Percentiles rank a stretch among this genome's conserved stretches.
phyloP scores from a whole-genome alignment of 148 eudicot species.

The Dianthus caryophyllus region DNA sequence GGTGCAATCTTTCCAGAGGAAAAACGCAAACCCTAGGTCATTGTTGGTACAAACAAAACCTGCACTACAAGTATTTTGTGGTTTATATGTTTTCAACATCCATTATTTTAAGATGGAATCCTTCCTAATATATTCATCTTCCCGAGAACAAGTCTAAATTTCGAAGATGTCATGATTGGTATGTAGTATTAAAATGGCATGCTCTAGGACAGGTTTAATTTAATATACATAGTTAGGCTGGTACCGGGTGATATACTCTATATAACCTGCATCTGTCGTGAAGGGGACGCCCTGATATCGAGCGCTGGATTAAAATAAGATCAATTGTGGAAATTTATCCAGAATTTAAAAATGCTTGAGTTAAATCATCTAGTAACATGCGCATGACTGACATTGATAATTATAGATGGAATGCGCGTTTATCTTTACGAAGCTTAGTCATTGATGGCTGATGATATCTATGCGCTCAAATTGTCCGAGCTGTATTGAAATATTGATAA shows the following conservation, averaged over 20 bases:
- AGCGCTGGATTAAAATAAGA: background rate
- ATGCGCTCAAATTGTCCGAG: background rate
- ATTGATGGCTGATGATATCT: background rate
- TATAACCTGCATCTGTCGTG: slow-evolving; percentile 1
- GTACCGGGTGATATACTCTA: background rate
- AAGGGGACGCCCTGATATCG: background rate
- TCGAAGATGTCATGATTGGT: slow-evolving; percentile 4
- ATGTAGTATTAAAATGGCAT: background rate
- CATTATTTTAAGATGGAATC: background rate
- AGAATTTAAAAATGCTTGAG: background rate
- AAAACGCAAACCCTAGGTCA: background rate
- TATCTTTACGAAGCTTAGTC: background rate
- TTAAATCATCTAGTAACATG: background rate
- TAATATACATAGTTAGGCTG: background rate
- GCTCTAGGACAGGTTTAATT: background rate
- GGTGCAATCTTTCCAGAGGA: background rate
- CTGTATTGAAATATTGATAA: background rate
- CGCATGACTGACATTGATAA: slow-evolving; percentile 8
- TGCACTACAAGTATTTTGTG: background rate
- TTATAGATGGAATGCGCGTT: slow-evolving; percentile 4
- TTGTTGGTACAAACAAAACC: background rate
- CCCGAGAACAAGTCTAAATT: background rate
- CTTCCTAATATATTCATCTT: background rate
- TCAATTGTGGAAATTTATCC: background rate
- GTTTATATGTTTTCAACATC: background rate